phyloP scores from a whole-genome alignment of 495 filamentous ascomycete genomes.

The Staphylotrichum longicolle region DNA sequence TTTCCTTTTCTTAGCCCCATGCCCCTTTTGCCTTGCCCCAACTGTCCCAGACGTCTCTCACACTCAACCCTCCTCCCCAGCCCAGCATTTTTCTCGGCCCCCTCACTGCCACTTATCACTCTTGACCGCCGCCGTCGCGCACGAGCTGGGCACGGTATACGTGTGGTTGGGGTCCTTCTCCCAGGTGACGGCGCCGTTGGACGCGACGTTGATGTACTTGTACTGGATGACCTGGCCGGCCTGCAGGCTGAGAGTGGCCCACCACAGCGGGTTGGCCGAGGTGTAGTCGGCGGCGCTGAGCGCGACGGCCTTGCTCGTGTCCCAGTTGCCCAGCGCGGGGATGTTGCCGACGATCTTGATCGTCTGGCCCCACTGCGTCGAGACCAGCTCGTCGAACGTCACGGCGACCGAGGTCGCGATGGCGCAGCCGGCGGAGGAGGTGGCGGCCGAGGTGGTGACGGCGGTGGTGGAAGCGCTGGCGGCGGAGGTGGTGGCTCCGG shows the following conservation, averaged over 20 bases:
- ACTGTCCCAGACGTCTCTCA: too few species aligned
- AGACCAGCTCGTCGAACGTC: conserved; percentile 57
- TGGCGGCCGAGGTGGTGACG: neutral
- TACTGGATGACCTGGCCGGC: conserved; percentile 58
- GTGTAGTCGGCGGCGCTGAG: conserved; percentile 57
- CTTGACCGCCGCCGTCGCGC: conserved; percentile 23
- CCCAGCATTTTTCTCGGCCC: too few species aligned
- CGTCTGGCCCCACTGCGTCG: conserved; percentile 56
- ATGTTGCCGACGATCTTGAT: conserved; percentile 59
- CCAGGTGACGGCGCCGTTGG: conserved; percentile 57
- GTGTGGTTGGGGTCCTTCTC: conserved; percentile 62
- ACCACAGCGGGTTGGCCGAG: conserved; percentile 56
- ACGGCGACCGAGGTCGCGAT: conserved; percentile 52
- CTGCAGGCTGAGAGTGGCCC: conserved; percentile 47
- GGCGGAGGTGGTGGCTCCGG: neutral
- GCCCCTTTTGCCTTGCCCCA: too few species aligned
- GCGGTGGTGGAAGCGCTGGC: neutral
- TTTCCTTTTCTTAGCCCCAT: too few species aligned
- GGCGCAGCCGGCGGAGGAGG: conserved; percentile 41
- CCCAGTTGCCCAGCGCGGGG: conserved; percentile 56
- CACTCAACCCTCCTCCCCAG: too few species aligned
- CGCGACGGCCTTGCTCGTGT: conserved; percentile 47
- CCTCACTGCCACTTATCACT: neutral
- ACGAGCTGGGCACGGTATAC: conserved; percentile 57
- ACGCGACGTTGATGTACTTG: conserved; percentile 63